These are phyloP conservation scores for Acacia acuminata DNA, from an alignment of 306 rosid species.

Conservation along the genomic window DNA sequence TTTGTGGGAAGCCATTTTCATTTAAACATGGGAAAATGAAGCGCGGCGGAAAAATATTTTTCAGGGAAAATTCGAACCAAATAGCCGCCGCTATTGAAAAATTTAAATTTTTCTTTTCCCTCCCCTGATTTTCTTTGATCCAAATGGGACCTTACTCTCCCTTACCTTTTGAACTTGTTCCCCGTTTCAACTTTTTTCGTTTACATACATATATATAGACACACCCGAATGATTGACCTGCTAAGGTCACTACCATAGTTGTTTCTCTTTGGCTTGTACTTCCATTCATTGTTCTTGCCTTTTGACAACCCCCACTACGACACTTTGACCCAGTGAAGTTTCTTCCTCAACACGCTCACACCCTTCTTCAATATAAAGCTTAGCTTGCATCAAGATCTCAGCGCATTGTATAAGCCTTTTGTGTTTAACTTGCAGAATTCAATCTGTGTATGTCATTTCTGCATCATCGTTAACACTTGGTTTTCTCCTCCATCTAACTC, in stretches of 20 bases:
- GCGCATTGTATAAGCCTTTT: not conserved
- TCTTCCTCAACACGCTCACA: not conserved
- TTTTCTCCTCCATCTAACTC: conserved; percentile 33
- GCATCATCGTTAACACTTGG: conserved; percentile 13
- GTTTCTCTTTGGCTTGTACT: not conserved
- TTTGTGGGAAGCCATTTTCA: too few relatives aligned
- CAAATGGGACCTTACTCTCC: not conserved
- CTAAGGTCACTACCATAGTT: not conserved
- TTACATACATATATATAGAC: not conserved
- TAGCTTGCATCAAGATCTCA: not conserved
- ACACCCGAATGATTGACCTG: not conserved
- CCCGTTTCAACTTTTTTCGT: not conserved
- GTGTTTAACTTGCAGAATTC: not conserved
- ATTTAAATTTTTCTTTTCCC: too few relatives aligned
- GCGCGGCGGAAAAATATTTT: too few relatives aligned
- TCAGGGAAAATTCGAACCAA: too few relatives aligned
- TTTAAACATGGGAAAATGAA: too few relatives aligned
- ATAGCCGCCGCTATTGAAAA: not conserved
- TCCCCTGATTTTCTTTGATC: too few relatives aligned
- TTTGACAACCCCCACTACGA: not conserved
- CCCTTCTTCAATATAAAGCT: not conserved
- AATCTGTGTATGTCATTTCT: conserved; percentile 34
- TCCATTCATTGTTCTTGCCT: conserved; percentile 15
- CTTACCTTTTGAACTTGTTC: not conserved
- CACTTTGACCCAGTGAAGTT: conserved; percentile 4